Evolutionary conservation across 768 basidiomycete genomes (phyloP).

Genomic region (Boletus coccyginus): DNA sequence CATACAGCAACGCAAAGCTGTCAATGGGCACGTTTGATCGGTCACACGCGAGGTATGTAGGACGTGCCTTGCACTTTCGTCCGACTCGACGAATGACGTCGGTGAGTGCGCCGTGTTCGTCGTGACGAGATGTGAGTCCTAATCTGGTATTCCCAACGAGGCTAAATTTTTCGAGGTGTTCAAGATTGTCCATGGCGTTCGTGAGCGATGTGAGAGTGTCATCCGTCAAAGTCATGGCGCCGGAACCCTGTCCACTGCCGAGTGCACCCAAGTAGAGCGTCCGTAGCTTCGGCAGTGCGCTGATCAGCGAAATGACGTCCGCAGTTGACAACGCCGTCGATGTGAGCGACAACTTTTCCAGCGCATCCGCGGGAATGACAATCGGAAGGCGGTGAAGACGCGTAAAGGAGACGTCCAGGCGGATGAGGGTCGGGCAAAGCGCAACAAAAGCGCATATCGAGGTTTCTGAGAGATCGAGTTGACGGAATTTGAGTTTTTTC

Average conservation of each 20-base stretch:
- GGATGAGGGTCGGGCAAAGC: conserved; percentile 48
- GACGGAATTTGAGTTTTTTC: conserved; percentile 57
- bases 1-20: background rate
- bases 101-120: conserved; percentile 35
- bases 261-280: conserved; percentile 59
- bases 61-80: conserved; percentile 54
- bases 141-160: conserved; percentile 65
- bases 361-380: conserved; percentile 5
- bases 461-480: conserved; percentile 48
- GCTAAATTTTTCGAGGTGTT: conserved; percentile 49
- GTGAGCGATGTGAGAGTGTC: conserved; percentile 43
- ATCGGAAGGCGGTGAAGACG: conserved; percentile 39
- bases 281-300: conserved; percentile 39
- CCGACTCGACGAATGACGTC: conserved; percentile 53
- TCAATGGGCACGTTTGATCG: background rate
- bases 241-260: conserved; percentile 45
- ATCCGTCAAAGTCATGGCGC: conserved; percentile 58
- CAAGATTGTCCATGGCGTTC: conserved; percentile 34
- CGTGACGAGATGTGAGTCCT: conserved; percentile 34
- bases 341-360: conserved; percentile 66
- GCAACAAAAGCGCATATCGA: conserved; percentile 42
- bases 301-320: conserved; percentile 42
- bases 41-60: background rate
- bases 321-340: conserved; percentile 45
- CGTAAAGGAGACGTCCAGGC: conserved; percentile 68